A percentile compares a stretch with the other conserved stretches of the same genome.
phyloP scores from a whole-genome alignment of 2,329 filamentous ascomycete species.

The Scedosporium aurantiacum region DNA sequence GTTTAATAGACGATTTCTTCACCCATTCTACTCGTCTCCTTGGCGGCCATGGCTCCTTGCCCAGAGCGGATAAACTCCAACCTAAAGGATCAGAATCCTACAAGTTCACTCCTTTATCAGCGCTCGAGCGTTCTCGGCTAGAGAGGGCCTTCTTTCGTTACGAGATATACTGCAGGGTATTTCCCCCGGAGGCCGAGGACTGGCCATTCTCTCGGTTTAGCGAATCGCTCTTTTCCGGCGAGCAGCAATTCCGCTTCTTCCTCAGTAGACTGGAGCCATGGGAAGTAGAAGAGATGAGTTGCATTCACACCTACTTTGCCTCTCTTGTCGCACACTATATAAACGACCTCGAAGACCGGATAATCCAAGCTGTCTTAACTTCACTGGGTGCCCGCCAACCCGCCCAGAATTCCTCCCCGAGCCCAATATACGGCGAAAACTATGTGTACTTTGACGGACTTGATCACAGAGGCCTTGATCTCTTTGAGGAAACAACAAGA shows the following conservation, averaged over 20 bases:
- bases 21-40: background rate
- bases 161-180: conserved; percentile 3
- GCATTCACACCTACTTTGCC: background rate
- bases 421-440: background rate
- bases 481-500: background rate
- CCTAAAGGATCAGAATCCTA: background rate
- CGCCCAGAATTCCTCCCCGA: no score
- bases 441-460: background rate
- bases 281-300: conserved; percentile 7
- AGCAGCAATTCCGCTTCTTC: background rate
- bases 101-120: background rate
- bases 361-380: background rate
- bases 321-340: background rate
- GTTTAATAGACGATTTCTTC: background rate
- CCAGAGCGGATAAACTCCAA: no score
- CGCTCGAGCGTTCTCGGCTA: background rate
- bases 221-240: background rate
- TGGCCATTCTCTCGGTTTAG: background rate
- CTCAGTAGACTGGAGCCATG: background rate
- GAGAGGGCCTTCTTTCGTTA: conserved; percentile 6
- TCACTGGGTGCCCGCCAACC: background rate
- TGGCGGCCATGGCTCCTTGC: no score
- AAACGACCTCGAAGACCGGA: background rate
- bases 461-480: background rate
- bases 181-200: background rate